Base-by-base conservation (phyloP, 345 rosid species). In the Populus simonii region DNA sequence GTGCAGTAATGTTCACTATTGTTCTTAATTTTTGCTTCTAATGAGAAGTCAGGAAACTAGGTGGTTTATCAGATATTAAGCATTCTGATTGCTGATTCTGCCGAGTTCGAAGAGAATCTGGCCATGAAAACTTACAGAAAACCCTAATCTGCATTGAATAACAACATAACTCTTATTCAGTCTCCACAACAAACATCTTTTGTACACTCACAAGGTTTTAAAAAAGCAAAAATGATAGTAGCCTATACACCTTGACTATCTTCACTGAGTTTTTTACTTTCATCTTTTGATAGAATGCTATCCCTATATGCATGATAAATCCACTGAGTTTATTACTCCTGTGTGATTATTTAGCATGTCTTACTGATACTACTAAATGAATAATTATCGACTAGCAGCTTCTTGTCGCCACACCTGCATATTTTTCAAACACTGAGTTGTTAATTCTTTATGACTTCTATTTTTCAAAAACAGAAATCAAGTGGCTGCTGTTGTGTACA, bases 321-420 rank as follows among this genome's bases (percentile, higher is more conserved):
- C 63, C 63, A 57, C 29, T 23, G 15, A 57, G 63, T 57, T 57
- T n/a, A 33, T 33, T 33, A 33, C 63, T 57, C 63, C 0, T 57
- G 15, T n/a, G 15, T 57, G 63, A 57, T 57, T 9, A n/a, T 57
- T 57, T 57, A n/a, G 23, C 27, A 11, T 22, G 27, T 3, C 3
- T 55, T 23, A 9, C 62, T 55, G 62, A n/a, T 55, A 23, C 62
- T 8, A n/a, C 62, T 20, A 22, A 55, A 23, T 22, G 27, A 22
- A 55, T 55, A 55, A 55, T 55, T 55, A 70, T 70, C 62, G 55
- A 27, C 3, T 25, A 8, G 10, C 66, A 43, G 39, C 55, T 61
- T 74, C 70, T 63, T 66, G 31, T 74, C 29, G 35, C 11, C 29
- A 2, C 33, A 66, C 59, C 71, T 74, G 70, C 71, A 43, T 57